A percentile compares a stretch with the other conserved stretches of the same genome.
phyloP scores from a whole-genome alignment of 495 filamentous ascomycete species.

The Copromyces sp. region DNA sequence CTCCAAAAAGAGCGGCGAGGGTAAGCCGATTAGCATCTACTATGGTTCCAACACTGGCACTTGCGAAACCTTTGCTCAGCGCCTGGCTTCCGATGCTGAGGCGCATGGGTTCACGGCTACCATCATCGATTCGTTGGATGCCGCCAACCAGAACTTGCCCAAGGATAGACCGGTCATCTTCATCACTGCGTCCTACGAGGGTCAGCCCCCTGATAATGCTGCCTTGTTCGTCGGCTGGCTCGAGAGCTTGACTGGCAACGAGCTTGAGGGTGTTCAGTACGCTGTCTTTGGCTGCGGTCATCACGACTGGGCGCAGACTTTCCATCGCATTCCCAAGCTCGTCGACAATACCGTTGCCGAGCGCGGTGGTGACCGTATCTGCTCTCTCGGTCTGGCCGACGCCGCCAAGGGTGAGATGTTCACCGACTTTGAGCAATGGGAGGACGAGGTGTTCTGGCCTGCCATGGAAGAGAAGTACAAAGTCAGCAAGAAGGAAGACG shows the following conservation, averaged over 20 bases:
- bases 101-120: constrained; percentile 48
- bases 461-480: constrained; percentile 44
- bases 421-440: constrained; percentile 62
- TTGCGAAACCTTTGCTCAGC: constrained; percentile 58
- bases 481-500: constrained; percentile 11
- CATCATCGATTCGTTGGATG: constrained; percentile 47
- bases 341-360: constrained; percentile 43
- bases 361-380: constrained; percentile 40
- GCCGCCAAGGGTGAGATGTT: constrained; percentile 56
- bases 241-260: constrained; percentile 37
- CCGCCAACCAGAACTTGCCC: constrained; percentile 50
- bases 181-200: constrained; percentile 65
- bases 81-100: constrained; percentile 47
- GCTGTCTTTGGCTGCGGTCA: constrained; percentile 55
- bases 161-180: constrained; percentile 53
- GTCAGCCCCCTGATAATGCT: constrained; percentile 66
- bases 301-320: constrained; percentile 60
- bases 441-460: constrained; percentile 55
- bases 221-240: constrained; percentile 60
- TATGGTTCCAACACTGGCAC: constrained; percentile 71
- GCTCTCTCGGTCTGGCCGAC: constrained; percentile 48
- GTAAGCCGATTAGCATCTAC: constrained; percentile 47
- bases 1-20: constrained; percentile 9
- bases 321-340: constrained; percentile 59
- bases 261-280: constrained; percentile 46